Evolutionary conservation across 1,284 basidiomycete genomes (phyloP).

Genomic region (Hemileia vastatrix): DNA sequence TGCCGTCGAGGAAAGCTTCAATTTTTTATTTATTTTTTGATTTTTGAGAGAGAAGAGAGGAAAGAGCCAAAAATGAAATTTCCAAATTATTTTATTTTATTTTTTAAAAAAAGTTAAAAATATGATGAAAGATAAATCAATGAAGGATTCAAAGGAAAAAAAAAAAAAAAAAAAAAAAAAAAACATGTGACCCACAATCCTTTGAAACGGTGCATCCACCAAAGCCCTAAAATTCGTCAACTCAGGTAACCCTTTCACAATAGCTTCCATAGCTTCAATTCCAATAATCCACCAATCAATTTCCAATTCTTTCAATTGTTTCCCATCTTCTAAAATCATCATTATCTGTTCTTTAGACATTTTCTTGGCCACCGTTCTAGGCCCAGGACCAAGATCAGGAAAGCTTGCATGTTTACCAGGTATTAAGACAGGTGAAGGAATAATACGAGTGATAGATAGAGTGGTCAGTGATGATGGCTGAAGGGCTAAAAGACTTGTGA

Average conservation of each 20-base stretch:
- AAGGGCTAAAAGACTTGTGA: conserved; percentile 4
- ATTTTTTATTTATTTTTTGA: too few species aligned
- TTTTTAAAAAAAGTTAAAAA: not conserved
- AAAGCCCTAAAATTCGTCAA: conserved; percentile 12
- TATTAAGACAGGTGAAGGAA: conserved; percentile 9
- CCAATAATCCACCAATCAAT: conserved; percentile 20
- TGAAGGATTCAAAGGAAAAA: not conserved
- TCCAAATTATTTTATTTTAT: not conserved
- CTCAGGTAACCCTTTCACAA: conserved; percentile 15
- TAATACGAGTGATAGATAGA: conserved; percentile 5
- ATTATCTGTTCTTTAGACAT: conserved; percentile 18
- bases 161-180: not conserved
- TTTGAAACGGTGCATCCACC: conserved; percentile 20
- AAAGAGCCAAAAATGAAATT: not conserved
- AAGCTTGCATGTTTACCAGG: conserved; percentile 12
- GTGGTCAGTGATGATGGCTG: conserved; percentile 4
- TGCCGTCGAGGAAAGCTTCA: conserved; percentile 12
- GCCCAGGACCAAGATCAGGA: conserved; percentile 4
- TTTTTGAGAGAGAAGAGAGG: too few species aligned
- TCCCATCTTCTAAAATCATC: not conserved
- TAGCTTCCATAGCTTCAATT: conserved; percentile 19
- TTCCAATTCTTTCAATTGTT: conserved; percentile 14
- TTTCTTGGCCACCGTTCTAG: conserved; percentile 2
- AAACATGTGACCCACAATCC: conserved; percentile 7
- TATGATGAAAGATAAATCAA: not conserved